These are phyloP conservation scores for Cryptococcus jaspeensis DNA, from an alignment of 1,284 basidiomycete genomes.

Conservation along the genomic window DNA sequence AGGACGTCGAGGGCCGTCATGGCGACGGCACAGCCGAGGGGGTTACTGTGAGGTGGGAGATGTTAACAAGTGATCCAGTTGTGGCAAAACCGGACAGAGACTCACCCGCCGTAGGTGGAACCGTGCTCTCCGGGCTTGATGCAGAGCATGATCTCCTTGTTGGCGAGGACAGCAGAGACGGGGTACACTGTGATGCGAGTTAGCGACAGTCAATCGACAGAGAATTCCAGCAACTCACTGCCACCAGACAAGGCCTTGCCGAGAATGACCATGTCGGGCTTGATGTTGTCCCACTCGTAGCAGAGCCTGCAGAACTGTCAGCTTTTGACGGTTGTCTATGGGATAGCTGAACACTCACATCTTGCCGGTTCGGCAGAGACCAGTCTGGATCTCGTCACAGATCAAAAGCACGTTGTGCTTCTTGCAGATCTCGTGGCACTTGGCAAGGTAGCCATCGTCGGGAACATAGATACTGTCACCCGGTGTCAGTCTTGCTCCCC, in stretches of 20 bases:
- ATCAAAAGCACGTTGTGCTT: constrained; percentile 93
- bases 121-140: constrained; percentile 97
- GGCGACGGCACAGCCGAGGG: constrained; percentile 90
- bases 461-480: constrained; percentile 79
- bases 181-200: constrained; percentile 70
- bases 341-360: constrained; percentile 36
- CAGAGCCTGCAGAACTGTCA: constrained; percentile 63
- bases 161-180: constrained; percentile 89
- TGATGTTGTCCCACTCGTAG: constrained; percentile 81
- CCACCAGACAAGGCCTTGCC: constrained; percentile 97
- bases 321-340: neutral
- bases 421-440: constrained; percentile 80
- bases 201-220: neutral
- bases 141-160: constrained; percentile 87
- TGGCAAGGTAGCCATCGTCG: constrained; percentile 78
- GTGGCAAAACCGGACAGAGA: constrained; percentile 6
- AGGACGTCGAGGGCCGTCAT: constrained; percentile 87
- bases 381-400: constrained; percentile 97
- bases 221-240: constrained; percentile 54
- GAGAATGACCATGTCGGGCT: constrained; percentile 89
- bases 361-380: constrained; percentile 50
- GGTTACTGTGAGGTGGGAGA: constrained; percentile 64
- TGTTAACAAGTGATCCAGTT: neutral
- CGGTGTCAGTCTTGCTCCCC: neutral
- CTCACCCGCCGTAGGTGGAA: constrained; percentile 88